These are phyloP conservation scores for Alloteropsis semialata DNA, from an alignment of 176 grass and related monocot species.

Conservation along the genomic window DNA sequence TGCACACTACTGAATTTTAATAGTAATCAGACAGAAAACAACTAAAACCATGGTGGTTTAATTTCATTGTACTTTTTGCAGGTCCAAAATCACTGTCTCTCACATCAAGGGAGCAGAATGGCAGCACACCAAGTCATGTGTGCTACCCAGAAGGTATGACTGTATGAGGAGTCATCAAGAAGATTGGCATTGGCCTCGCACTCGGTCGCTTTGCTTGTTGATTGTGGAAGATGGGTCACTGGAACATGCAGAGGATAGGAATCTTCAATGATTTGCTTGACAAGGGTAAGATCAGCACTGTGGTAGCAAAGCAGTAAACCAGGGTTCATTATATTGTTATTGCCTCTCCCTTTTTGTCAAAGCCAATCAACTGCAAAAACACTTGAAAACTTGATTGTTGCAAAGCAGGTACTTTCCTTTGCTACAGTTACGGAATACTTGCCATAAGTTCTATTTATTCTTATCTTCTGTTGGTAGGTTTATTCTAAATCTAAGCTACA, in stretches of 20 bases:
- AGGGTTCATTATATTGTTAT: neutral
- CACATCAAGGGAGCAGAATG: constrained; percentile 14
- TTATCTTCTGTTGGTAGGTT: neutral
- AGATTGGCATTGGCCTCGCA: constrained; percentile 22
- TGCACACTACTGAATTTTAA: neutral
- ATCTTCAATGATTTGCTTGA: constrained; percentile 17
- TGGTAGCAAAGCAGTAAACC: constrained; percentile 18
- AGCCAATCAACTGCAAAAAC: neutral
- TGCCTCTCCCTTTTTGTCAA: neutral
- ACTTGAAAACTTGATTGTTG: neutral
- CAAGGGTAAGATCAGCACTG: constrained; percentile 1
- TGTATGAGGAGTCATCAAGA: constrained; percentile 20
- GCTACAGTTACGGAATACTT: neutral
- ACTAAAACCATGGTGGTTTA: neutral
- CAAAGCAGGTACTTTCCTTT: neutral
- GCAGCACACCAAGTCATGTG: constrained; percentile 11
- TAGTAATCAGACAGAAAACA: neutral
- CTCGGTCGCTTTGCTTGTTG: neutral
- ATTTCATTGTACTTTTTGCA: neutral
- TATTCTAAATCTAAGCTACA: constrained; percentile 8
- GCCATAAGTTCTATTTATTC: neutral
- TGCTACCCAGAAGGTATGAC: constrained; percentile 17
- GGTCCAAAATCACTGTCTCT: neutral
- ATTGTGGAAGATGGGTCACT: constrained; percentile 13
- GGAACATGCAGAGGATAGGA: constrained; percentile 19